These are phyloP conservation scores for Venturiaceae sp. DNA, from an alignment of 2,329 filamentous ascomycete species.

Conservation along the genomic window DNA sequence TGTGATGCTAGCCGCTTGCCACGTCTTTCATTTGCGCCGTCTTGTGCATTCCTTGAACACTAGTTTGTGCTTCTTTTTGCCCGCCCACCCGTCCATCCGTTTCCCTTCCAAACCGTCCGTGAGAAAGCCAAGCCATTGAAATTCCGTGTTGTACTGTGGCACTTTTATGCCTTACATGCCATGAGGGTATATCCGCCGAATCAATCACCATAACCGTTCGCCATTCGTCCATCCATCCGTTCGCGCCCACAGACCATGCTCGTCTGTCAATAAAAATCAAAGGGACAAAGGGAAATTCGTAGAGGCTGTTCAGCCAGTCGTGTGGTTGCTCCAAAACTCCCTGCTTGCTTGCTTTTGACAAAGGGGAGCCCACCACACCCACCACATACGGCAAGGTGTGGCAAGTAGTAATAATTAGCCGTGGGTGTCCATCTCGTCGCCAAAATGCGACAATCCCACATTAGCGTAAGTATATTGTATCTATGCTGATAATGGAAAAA, in stretches of 20 bases:
- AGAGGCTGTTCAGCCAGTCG: too few species aligned
- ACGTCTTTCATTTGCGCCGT: too few species aligned
- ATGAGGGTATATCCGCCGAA: conserved; percentile 2
- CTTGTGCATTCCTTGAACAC: too few species aligned
- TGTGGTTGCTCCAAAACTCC: too few species aligned
- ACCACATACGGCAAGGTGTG: not conserved
- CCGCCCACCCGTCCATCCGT: too few species aligned
- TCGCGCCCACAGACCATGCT: too few species aligned
- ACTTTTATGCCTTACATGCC: not conserved
- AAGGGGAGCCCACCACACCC: not conserved
- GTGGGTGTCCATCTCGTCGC: not conserved
- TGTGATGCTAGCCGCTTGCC: too few species aligned
- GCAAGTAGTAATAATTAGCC: not conserved
- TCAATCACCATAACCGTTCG: not conserved
- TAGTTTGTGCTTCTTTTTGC: too few species aligned
- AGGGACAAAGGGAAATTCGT: too few species aligned
- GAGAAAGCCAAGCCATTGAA: not conserved
- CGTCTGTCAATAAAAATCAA: too few species aligned
- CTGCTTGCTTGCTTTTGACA: not conserved
- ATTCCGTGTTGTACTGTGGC: too few species aligned
- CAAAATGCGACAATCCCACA: not conserved
- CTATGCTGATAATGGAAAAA: not conserved
- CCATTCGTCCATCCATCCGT: not conserved
- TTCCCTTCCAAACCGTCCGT: too few species aligned
- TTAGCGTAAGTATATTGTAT: not conserved